Evolutionary conservation across 2,329 filamentous ascomycete species (phyloP).

Genomic region (Thelonectria discophora): DNA sequence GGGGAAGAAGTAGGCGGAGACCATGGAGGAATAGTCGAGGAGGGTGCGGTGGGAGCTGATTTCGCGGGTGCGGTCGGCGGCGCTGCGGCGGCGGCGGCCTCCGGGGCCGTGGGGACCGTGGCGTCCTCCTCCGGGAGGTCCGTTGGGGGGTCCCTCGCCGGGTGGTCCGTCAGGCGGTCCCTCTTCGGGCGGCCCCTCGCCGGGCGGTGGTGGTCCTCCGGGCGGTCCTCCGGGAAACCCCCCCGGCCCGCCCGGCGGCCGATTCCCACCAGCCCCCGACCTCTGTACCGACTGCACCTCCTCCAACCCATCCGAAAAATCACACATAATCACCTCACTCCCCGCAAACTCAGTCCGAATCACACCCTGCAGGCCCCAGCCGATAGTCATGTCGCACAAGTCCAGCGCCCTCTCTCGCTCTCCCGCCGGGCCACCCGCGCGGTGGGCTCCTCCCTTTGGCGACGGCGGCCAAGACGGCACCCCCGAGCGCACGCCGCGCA

Average conservation of each 20-base stretch:
- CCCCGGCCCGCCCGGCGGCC: not conserved
- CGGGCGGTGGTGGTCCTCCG: not conserved
- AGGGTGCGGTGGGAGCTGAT: constrained; percentile 45
- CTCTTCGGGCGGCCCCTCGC: not conserved
- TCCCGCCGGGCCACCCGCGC: constrained; percentile 35
- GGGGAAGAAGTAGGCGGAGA: constrained; percentile 53
- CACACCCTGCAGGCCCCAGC: constrained; percentile 59
- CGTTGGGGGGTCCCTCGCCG: not conserved
- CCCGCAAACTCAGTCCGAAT: constrained; percentile 68
- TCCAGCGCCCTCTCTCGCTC: constrained; percentile 14
- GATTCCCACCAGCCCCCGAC: not conserved
- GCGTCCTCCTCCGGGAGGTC: not conserved
- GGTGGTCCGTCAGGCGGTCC: not conserved
- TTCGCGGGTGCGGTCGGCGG: constrained; percentile 47
- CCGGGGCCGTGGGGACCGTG: not conserved
- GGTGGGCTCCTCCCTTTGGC: constrained; percentile 8
- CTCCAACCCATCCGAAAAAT: constrained; percentile 56
- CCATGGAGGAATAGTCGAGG: constrained; percentile 53
- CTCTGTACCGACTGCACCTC: constrained; percentile 38
- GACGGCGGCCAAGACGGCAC: not conserved
- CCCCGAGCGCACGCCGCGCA: constrained; percentile 2
- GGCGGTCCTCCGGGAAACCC: not conserved
- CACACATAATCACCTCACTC: constrained; percentile 71
- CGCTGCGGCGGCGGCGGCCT: constrained; percentile 42
- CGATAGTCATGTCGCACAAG: constrained; percentile 12